Base-by-base conservation (phyloP, 2,329 filamentous ascomycete species). In the Epichloe uncinata region DNA sequence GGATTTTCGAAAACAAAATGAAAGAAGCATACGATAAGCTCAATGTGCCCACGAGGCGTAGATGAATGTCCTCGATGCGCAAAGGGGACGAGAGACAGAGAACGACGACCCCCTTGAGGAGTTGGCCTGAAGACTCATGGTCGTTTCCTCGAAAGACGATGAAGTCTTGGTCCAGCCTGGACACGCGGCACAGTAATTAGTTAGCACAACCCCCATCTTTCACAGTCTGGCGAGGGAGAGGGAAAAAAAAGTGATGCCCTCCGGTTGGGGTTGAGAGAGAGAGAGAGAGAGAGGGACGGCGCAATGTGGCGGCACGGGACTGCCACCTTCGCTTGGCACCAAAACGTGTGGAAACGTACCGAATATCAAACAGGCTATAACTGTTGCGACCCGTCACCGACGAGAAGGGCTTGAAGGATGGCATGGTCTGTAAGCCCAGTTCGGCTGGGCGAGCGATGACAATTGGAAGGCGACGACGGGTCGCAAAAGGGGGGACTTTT, bases 111-210 rank as follows among this genome's bases (percentile, higher is more conserved):
- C 87, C 87, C 60, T 83, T 85, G 56, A 93, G 69, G 49, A 86
- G 68, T 59, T 87, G 85, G 53, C 84, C 86, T 42, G 84, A 78
- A 44, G 86, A 84, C 62, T 91, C 87, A 62, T 85, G 75, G 50
- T 87, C 82, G 57, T 71, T 76, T 53, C 87, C 87, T 48, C 86
- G 82, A 55, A 93, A 84, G 33, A 91, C 82, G 52, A 91, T 79
- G 51, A 90, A 85, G 59, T 87, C 82, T 60, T 84, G 83, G 48
- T 90, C 84, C 53, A 90, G 76, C 48, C 86, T 89, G 59, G 26
- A 57, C 33, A 36, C 33, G 30, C 18, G 34, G 42, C 7, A 22
- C 22, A 26, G 22, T 7, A n/a, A 18, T 13, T 8, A 37, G 20
- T 48, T 50, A 47, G 48, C 48, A 18, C 20, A 35, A 30, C 11